Percentiles rank a stretch among this genome's conserved stretches.
Conservation (phyloP, 1,139 yeast species). For the Lodderomyces elongisporus region DNA sequence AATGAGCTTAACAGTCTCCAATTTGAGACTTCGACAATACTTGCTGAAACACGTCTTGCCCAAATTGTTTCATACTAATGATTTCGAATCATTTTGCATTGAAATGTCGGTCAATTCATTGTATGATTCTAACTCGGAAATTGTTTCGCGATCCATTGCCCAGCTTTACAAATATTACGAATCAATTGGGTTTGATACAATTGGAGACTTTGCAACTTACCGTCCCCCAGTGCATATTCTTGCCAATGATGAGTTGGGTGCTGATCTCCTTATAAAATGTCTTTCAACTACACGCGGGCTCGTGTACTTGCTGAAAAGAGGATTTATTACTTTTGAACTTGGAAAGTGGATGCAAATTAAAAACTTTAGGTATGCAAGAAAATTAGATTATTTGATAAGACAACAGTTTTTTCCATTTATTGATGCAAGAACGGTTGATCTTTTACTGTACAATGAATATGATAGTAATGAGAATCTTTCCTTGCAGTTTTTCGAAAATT, state of each 20-base stretch:
- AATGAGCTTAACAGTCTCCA: conserved; percentile 59
- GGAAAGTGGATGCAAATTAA: conserved; percentile 23
- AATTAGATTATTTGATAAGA: conserved; percentile 21
- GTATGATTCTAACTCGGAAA: conserved; percentile 58
- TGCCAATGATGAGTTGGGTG: conserved; percentile 21
- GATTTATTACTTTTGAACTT: conserved; percentile 30
- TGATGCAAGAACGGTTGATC: conserved; percentile 3
- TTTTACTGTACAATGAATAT: conserved; percentile 3
- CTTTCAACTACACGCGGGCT: conserved; percentile 32
- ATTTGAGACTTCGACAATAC: conserved; percentile 45
- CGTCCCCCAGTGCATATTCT: conserved; percentile 32
- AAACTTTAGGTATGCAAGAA: conserved; percentile 20
- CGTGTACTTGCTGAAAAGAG: conserved; percentile 29
- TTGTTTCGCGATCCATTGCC: conserved; percentile 58
- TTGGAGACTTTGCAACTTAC: conserved; percentile 24
- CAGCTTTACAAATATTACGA: conserved; percentile 16
- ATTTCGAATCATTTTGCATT: conserved; percentile 35
- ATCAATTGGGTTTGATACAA: conserved; percentile 13
- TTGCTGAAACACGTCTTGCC: conserved; percentile 55
- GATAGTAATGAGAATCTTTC: conserved; percentile 30
- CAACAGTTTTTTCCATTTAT: conserved; percentile 25
- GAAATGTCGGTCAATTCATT: conserved; percentile 61
- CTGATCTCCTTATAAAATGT: conserved; percentile 23
- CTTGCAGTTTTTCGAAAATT: conserved; percentile 71
- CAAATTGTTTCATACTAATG: conserved; percentile 28